Evolutionary conservation across 2,329 filamentous ascomycete species (phyloP).

Genomic region (Trichoderma polysporum): DNA sequence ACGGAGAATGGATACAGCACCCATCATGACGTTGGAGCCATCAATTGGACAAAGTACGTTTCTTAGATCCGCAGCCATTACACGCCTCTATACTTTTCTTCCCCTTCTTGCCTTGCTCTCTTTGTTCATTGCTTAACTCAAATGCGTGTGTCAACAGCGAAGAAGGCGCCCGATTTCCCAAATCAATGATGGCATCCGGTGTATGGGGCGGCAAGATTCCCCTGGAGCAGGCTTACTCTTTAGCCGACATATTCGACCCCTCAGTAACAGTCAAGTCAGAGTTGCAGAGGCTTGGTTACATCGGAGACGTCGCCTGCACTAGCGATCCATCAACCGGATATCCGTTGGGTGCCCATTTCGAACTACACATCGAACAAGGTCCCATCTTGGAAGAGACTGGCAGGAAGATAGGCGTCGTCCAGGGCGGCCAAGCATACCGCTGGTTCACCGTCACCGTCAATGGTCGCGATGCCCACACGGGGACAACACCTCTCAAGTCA

Average conservation of each 20-base stretch:
- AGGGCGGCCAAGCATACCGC: constrained; percentile 35
- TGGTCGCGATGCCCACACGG: constrained; percentile 34
- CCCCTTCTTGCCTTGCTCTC: not conserved
- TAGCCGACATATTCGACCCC: constrained; percentile 55
- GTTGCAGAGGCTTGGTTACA: constrained; percentile 65
- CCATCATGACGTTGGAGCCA: constrained; percentile 67
- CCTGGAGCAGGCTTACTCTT: constrained; percentile 58
- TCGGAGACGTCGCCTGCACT: constrained; percentile 24
- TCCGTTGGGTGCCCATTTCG: constrained; percentile 77
- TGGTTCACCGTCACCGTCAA: constrained; percentile 34
- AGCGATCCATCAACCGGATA: constrained; percentile 22
- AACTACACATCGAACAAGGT: constrained; percentile 78
- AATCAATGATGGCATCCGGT: constrained; percentile 72
- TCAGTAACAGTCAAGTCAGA: constrained; percentile 40
- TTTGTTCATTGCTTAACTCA: not conserved
- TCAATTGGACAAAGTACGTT: constrained; percentile 71
- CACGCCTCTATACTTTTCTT: rapidly evolving
- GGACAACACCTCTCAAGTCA: constrained; percentile 35
- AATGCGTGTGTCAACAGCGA: constrained; percentile 52
- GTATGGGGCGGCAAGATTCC: constrained; percentile 72
- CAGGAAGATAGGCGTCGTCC: constrained; percentile 34
- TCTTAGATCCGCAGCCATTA: not conserved
- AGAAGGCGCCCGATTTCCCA: constrained; percentile 77
- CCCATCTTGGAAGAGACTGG: constrained; percentile 55
- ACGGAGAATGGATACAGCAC: constrained; percentile 65